Evolutionary conservation across 768 basidiomycete genomes (phyloP), one percentile per base, ranked within the genome.

Genomic region (Mrakia blollopis): DNA sequence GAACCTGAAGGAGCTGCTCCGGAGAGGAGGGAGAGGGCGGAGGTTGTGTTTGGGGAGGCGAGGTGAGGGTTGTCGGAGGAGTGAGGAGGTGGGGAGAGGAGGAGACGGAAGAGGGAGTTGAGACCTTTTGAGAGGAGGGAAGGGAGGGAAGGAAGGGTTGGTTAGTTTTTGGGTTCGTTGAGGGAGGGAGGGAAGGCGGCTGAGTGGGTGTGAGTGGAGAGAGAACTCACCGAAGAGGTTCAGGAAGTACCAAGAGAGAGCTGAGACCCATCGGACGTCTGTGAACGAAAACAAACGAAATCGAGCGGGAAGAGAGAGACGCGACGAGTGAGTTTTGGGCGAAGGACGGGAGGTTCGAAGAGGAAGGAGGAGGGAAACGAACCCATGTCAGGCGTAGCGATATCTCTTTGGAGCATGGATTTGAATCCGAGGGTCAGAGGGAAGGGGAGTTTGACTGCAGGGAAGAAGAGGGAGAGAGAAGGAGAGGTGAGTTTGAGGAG

Each of bases 201-300:
- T 50, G 47, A 7, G 47, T 50, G 2, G 2, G 47, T 3, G 14
- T 47, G 47, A 21, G 47, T 4, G 18, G 18, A 18, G 21, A 2
- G 47, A 50, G 47, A 50, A 50, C 47, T 14, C 16, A 50, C 47
- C 96, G 84, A 99, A 98, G 85, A 98, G 92, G 86, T 98, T 98
- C 81, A 98, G 89, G 85, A 99, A 98, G 85, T 98, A 99, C 97
- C 97, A 98, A 25, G 93, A 95, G 74, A 98, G 86, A 16, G 97
- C 97, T 30, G 97, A 99, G 44, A 98, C 97, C 95, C 97, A 99
- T 85, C 93, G 89, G 16, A 98, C 97, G 83, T 98, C 96, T 91
- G 98, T 92, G 95, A 82, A 94, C 91, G 68, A 98, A 92, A 32
- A 30, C 28, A 11, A 14, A 44, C 5, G 39, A 41, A 37, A 7